Evolutionary conservation across 1,139 yeast species (phyloP), one percentile per base, ranked within the genome.

Genomic region (Geotrichum reessii): DNA sequence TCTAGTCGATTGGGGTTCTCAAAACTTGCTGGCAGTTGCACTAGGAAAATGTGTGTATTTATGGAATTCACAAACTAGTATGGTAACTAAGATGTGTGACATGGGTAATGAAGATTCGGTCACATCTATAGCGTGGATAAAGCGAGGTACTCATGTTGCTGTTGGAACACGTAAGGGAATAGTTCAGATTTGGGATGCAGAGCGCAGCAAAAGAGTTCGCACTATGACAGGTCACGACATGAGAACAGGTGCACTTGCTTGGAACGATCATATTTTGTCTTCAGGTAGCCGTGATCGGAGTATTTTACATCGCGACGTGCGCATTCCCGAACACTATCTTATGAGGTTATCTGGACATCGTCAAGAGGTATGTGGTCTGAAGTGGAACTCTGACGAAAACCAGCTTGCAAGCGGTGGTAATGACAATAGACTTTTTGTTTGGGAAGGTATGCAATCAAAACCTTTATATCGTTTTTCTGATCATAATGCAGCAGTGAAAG

Each of bases 121-220:
- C 8, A 86, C 98, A 8, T 86, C 96, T 67, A 76, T 93, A 37
- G 85, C 88, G 61, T 93, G 99, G 99, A 89, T 93, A 58, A 69
- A 69, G 40, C 66, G 96, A 86, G 67, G 97, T 40, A 86, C 96
- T 21, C 97, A 93, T 75, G 71, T 93, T 52, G 98, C 99, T 0
- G 84, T 93, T 12, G 99, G 99, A 2, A 90, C 97, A 0, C 80
- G 82, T 59, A 79, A 83, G 54, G 99, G 99, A 0, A 71, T 86
- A 49, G 97, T 93, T 4, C 97, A 92, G 69, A 90, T 93, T 25
- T 93, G 97, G 95, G 99, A 95, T 72, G 96, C 93, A 0, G 83
- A 87, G n/a, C 85, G 86, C 57, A 80, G 83, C 62, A 86, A 88
- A 71, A 85, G 96, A 66, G 83, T 92, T 11, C 79, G 99, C 63